phyloP scores from a whole-genome alignment of 768 basidiomycete genomes.

The Tricholoma sp. region DNA sequence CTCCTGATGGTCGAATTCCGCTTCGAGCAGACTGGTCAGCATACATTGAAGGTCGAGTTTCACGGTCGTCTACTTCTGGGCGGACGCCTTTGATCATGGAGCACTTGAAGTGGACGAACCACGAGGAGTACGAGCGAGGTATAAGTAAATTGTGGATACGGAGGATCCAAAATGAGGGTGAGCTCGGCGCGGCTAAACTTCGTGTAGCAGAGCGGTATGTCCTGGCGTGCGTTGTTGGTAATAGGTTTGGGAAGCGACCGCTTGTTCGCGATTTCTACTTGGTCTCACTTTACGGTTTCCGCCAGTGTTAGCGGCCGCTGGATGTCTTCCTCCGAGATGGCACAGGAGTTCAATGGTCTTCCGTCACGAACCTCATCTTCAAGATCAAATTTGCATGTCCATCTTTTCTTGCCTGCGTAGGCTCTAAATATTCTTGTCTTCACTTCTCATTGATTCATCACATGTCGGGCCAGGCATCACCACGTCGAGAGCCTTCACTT shows the following conservation, averaged over 20 bases:
- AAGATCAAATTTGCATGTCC: slow-evolving; percentile 29
- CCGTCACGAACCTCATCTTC: slow-evolving; percentile 14
- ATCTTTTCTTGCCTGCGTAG: slow-evolving; percentile 64
- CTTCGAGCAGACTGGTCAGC: slow-evolving; percentile 63
- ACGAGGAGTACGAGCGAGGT: slow-evolving; percentile 64
- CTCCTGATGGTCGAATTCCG: slow-evolving; percentile 1
- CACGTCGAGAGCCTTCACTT: slow-evolving; percentile 76
- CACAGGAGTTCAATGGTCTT: slow-evolving; percentile 59
- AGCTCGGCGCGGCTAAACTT: slow-evolving; percentile 35
- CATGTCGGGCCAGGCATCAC: slow-evolving; percentile 49
- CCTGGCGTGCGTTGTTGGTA: slow-evolving; percentile 65
- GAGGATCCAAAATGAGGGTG: slow-evolving; percentile 38
- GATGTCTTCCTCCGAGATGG: slow-evolving; percentile 68
- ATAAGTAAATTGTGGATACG: slow-evolving; percentile 64
- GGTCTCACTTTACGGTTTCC: background rate
- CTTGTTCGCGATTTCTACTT: background rate
- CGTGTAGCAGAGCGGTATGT: slow-evolving; percentile 58
- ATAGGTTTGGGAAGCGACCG: slow-evolving; percentile 43
- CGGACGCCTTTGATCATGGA: slow-evolving; percentile 29
- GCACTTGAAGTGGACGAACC: slow-evolving; percentile 57
- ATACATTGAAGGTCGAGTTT: slow-evolving; percentile 37
- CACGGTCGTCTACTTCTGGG: slow-evolving; percentile 7
- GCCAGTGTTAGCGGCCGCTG: slow-evolving; percentile 63
- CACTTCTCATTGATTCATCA: background rate
- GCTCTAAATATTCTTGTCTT: slow-evolving; percentile 14